Base-by-base conservation (phyloP, 306 rosid genomes). In the Quercus suber region DNA sequence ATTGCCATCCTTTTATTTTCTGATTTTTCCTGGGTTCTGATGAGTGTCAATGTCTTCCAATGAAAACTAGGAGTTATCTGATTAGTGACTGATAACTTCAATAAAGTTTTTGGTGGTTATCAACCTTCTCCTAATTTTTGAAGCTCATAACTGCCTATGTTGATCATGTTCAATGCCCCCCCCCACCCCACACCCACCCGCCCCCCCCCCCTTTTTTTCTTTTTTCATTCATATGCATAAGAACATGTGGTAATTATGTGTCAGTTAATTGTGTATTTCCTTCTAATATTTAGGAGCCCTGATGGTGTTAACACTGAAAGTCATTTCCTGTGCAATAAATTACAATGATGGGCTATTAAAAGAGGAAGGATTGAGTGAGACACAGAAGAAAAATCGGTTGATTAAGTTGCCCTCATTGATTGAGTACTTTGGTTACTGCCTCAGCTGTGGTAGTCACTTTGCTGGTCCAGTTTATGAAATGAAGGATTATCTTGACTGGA, bases 401-500 rank as follows among this genome's bases (percentile, higher is more conserved):
- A 65, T 87, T 49, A 80, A 87, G 52, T 78, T 91, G 73, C 99
- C 99, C 35, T 91, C 99, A 1, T 12, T 90, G 45, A 79, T 90
- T 21, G 98, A 96, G 87, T 96, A 93, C 80, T 52, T 89, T 33
- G 99, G 98, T 76, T 93, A 88, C 85, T 96, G 98, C 80, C 92
- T 96, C 81, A 86, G 88, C 86, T 90, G 92, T 72, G 99, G 98
- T 37, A 93, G 97, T 88, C 99, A 93, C 79, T 93, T 96, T 88
- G 96, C 99, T 31, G 97, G 99, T 80, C 99, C 99, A 56, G 98
- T 96, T 81, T 96, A 73, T 75, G 99, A 96, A 80, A 89, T 90
- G 84, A 93, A 89, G 86, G 98, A 93, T 81, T 96, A 93, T 88
- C 96, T 96, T 15, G 98, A 91, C 78, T 96, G 99, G 96, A 79